Evolutionary conservation across 805 yeast genomes (phyloP), one percentile per base, ranked within the genome.

Genomic region (Yamadazyma ubonensis): DNA sequence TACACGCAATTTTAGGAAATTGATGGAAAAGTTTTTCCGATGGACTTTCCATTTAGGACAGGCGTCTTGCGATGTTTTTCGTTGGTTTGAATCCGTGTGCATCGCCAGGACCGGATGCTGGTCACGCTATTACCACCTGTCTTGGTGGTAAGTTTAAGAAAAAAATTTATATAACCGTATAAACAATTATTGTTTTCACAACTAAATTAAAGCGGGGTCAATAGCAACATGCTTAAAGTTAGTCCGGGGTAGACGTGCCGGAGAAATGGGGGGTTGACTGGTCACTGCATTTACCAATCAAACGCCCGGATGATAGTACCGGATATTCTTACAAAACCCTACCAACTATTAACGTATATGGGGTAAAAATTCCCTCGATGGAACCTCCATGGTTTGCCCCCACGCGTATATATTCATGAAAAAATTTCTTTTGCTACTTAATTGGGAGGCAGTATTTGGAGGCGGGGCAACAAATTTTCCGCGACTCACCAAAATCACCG

Each of bases 1-100:
- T 23, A 23, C 9, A 23, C 26, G 8, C 16, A 8, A 11, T 11
- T 11, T 8, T n/a, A 17, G 18, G 33, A 18, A 19, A 11, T 6
- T 2, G 9, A 23, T 14, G 9, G 26, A 35, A 33, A 25, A 15
- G 37, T 33, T 33, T 33, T 33, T 33, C 37, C 37, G 37, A 32
- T 32, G 35, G 30, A 15, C 27, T 32, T 8, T 29, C 29, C 29
- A 15, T 6, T 15, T 33, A 33, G 16, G 29, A 19, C 5, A 17
- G 37, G 22, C 17, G 17, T 16, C 12, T n/a, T 27, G 17, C 17
- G 30, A 27, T 27, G 30, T 12, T 5, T n/a, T n/a, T n/a, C n/a
- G n/a, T n/a, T n/a, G n/a, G n/a, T n/a, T n/a, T n/a, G n/a, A n/a
- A n/a, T n/a, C n/a, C n/a, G n/a, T n/a, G n/a, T n/a, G n/a, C n/a